phyloP scores from a whole-genome alignment of 768 basidiomycete species.

The Leucocoprinus birnbaumii region DNA sequence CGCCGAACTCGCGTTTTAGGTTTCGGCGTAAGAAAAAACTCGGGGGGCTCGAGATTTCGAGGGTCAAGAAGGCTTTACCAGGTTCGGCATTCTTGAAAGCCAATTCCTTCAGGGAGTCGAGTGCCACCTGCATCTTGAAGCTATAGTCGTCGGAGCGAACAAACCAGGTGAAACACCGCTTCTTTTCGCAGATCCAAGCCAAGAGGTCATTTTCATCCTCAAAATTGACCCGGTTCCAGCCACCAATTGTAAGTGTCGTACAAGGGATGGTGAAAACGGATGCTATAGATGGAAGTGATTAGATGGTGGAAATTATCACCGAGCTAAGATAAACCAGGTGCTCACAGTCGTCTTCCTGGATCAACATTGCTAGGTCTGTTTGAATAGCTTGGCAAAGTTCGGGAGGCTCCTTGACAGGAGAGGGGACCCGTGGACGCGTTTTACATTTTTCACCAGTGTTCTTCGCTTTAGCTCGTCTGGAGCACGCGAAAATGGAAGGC shows the following conservation, averaged over 20 bases:
- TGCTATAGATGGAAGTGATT: slow-evolving; percentile 22
- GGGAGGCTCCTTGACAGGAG: slow-evolving; percentile 42
- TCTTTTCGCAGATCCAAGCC: slow-evolving; percentile 69
- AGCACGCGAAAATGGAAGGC: slow-evolving; percentile 1
- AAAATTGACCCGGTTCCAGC: slow-evolving; percentile 72
- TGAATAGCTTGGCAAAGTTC: slow-evolving; percentile 51
- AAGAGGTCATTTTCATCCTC: slow-evolving; percentile 62
- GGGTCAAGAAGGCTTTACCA: slow-evolving; percentile 56
- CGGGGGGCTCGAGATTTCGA: slow-evolving; percentile 66
- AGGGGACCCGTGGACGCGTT: slow-evolving; percentile 33
- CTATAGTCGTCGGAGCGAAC: slow-evolving; percentile 68
- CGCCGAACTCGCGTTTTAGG: slow-evolving; percentile 22
- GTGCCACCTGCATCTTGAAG: slow-evolving; percentile 86
- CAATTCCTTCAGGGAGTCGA: slow-evolving; percentile 55
- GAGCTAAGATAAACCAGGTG: slow-evolving; percentile 4
- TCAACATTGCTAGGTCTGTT: slow-evolving; percentile 56
- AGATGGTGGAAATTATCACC: background rate
- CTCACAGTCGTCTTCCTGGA: slow-evolving; percentile 80
- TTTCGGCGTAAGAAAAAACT: slow-evolving; percentile 60
- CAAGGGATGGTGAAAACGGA: slow-evolving; percentile 78
- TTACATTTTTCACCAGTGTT: slow-evolving; percentile 47
- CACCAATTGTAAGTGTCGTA: slow-evolving; percentile 69
- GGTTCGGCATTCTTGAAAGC: slow-evolving; percentile 53
- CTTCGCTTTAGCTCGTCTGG: slow-evolving; percentile 81
- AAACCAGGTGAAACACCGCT: slow-evolving; percentile 74